Evolutionary conservation across 371 early-diverging fungal genomes (phyloP).

Genomic region (Actinomucor elegans): DNA sequence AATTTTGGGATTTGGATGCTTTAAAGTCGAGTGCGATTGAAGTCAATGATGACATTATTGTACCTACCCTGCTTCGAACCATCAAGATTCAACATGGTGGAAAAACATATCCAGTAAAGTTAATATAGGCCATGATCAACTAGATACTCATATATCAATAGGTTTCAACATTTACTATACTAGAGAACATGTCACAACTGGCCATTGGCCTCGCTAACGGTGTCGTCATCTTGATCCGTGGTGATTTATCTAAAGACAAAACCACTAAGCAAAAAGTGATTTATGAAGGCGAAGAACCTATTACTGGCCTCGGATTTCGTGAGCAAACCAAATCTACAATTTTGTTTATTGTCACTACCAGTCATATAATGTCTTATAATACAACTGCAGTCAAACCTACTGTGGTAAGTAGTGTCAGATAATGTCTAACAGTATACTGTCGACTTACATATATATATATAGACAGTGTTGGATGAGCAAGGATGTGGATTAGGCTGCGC

Average conservation of each 20-base stretch:
- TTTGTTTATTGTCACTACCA: constrained; percentile 76
- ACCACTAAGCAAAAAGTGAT: constrained; percentile 78
- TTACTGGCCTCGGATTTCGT: constrained; percentile 83
- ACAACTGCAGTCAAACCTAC: constrained; percentile 59
- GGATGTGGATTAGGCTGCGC: constrained; percentile 82
- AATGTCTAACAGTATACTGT: too few species aligned
- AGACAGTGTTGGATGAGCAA: constrained; percentile 79
- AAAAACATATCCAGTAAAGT: constrained; percentile 72
- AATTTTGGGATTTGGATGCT: constrained; percentile 83
- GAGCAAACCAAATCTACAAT: constrained; percentile 69
- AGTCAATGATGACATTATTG: constrained; percentile 42
- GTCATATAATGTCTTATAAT: constrained; percentile 65
- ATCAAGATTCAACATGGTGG: constrained; percentile 76
- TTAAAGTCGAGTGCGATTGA: constrained; percentile 27
- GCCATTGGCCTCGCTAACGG: constrained; percentile 93
- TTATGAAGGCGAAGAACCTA: constrained; percentile 80
- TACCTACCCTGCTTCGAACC: constrained; percentile 64
- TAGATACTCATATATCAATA: too few species aligned
- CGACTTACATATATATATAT: too few species aligned
- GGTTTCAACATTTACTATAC: constrained; percentile 80
- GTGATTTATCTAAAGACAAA: constrained; percentile 79
- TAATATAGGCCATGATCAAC: too few species aligned
- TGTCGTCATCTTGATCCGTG: constrained; percentile 79
- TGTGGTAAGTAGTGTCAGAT: constrained; percentile 51
- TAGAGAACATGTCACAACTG: constrained; percentile 81